These are phyloP conservation scores for Crithidia sp. DNA, from an alignment of 208 protist species.

Conservation along the genomic window DNA sequence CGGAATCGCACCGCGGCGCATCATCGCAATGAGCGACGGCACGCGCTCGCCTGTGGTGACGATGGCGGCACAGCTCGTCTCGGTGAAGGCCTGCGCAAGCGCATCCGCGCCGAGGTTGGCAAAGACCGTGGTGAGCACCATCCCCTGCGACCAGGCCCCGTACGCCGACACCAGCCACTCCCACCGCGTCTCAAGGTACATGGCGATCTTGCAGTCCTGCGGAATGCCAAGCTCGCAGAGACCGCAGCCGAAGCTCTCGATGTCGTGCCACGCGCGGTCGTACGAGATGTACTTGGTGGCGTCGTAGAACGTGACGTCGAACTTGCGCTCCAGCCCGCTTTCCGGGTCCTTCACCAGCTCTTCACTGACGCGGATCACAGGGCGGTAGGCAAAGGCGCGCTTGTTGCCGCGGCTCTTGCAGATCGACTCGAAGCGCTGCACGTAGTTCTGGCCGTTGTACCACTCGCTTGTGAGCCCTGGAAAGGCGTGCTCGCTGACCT, in stretches of 20 bases:
- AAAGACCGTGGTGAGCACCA: conserved; percentile 82
- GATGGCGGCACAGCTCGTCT: conserved; percentile 72
- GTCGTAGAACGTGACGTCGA: conserved; percentile 54
- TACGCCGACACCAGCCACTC: conserved; percentile 81
- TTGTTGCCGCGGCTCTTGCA: conserved; percentile 30
- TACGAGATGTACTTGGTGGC: conserved; percentile 62
- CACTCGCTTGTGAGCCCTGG: conserved; percentile 34
- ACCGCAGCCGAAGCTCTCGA: conserved; percentile 66
- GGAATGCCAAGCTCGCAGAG: conserved; percentile 55
- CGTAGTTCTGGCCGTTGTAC: conserved; percentile 49
- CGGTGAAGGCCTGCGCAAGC: conserved; percentile 78
- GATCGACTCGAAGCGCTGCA: conserved; percentile 41
- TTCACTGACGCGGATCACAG: conserved; percentile 52
- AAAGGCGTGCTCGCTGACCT: conserved; percentile 39
- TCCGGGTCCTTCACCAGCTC: conserved; percentile 32
- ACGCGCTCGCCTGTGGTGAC: conserved; percentile 82
- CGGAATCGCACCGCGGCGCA: not conserved
- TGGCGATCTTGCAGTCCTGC: conserved; percentile 45
- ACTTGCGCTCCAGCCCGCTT: conserved; percentile 41
- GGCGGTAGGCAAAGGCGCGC: conserved; percentile 64
- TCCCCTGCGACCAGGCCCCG: conserved; percentile 72
- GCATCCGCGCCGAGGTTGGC: conserved; percentile 86
- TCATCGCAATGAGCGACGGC: conserved; percentile 33
- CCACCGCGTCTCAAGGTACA: conserved; percentile 91
- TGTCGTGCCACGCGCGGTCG: conserved; percentile 50